These are phyloP conservation scores for Penicillium sp. DNA, from an alignment of 2,329 filamentous ascomycete genomes.

Conservation along the genomic window DNA sequence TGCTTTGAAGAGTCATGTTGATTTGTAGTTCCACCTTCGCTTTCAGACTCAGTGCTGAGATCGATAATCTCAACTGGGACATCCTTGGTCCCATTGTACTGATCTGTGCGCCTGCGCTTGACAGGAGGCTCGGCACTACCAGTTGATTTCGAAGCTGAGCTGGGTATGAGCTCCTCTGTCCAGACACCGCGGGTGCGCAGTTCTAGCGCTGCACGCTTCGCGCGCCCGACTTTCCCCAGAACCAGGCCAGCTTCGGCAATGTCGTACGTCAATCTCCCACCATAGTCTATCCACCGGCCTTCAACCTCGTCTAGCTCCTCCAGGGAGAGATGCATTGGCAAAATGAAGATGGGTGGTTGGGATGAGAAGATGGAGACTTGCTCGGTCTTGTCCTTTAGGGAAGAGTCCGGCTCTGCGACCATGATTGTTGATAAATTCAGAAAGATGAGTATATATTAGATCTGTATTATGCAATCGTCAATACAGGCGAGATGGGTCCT, in stretches of 20 bases:
- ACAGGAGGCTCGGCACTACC: conserved; percentile 13
- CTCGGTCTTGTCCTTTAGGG: neutral
- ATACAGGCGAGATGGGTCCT: neutral
- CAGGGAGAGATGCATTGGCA: conserved; percentile 65
- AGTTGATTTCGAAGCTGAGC: neutral
- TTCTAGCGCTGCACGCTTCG: conserved; percentile 72
- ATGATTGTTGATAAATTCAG: neutral
- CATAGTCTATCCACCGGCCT: conserved; percentile 55
- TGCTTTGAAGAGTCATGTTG: conserved; percentile 11
- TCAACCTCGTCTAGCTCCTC: conserved; percentile 64
- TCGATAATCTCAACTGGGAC: conserved; percentile 23
- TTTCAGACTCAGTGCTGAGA: conserved; percentile 33
- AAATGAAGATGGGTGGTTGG: conserved; percentile 66
- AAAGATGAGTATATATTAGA: neutral
- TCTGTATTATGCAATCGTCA: neutral
- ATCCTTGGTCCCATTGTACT: neutral
- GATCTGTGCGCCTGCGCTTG: conserved; percentile 27
- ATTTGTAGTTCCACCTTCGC: conserved; percentile 21
- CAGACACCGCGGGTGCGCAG: conserved; percentile 64
- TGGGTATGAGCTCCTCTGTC: conserved; percentile 36
- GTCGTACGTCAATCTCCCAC: conserved; percentile 66
- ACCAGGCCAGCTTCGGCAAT: conserved; percentile 69
- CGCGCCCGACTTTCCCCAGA: conserved; percentile 68
- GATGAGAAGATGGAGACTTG: conserved; percentile 31
- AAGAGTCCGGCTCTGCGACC: neutral